phyloP scores from a whole-genome alignment of 306 rosid species.

The Lathyrus aphaca region DNA sequence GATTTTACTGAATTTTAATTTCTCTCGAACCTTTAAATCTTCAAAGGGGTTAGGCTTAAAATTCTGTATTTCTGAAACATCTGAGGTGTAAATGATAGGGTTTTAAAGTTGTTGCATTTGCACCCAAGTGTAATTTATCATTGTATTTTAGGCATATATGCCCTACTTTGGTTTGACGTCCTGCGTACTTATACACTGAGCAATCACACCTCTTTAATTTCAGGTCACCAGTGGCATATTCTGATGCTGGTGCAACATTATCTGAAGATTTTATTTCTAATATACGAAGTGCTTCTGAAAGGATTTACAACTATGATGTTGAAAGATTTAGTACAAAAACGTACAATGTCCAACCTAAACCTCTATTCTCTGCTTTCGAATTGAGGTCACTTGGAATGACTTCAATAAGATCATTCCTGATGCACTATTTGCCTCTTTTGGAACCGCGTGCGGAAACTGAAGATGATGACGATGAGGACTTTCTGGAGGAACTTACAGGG shows the following conservation, averaged over 20 bases:
- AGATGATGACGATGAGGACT: constrained; percentile 78
- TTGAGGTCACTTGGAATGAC: constrained; percentile 60
- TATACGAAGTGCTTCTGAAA: constrained; percentile 49
- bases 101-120: constrained; percentile 15
- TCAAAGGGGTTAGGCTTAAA: background rate
- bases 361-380: constrained; percentile 82
- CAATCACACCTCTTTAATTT: constrained; percentile 52
- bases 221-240: constrained; percentile 68
- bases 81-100: background rate
- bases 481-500: constrained; percentile 54
- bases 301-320: constrained; percentile 48
- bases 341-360: constrained; percentile 73
- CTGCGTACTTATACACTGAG: background rate
- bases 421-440: constrained; percentile 84
- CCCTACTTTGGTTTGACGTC: constrained; percentile 31
- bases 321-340: constrained; percentile 58
- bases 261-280: constrained; percentile 63
- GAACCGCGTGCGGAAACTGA: constrained; percentile 75
- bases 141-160: constrained; percentile 4
- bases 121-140: background rate
- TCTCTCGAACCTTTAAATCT: constrained; percentile 4
- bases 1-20: background rate
- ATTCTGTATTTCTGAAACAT: constrained; percentile 1
- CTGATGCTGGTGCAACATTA: constrained; percentile 74
- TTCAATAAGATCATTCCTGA: constrained; percentile 65